phyloP scores from a whole-genome alignment of 371 early-diverging fungal species.

The Syncephalastrum racemosum region DNA sequence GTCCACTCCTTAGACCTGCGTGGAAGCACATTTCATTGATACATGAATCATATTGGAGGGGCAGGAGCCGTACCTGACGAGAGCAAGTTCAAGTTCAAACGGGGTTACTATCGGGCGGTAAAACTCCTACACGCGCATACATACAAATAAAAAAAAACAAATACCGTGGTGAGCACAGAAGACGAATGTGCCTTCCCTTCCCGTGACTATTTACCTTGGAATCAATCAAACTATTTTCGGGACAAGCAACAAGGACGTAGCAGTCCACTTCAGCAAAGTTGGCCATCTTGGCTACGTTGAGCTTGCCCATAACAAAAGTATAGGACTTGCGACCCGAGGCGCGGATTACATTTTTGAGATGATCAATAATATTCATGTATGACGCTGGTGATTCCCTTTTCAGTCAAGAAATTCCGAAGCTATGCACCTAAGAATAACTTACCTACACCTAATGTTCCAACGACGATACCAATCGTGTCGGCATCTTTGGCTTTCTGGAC shows the following conservation, averaged over 20 bases:
- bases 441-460: constrained; percentile 95
- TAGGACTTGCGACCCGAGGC: constrained; percentile 82
- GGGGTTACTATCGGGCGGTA: constrained; percentile 92
- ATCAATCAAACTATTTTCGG: constrained; percentile 92
- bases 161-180: not conserved
- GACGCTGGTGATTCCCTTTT: constrained; percentile 54
- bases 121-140: constrained; percentile 62
- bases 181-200: not conserved
- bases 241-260: constrained; percentile 91
- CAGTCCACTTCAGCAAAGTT: constrained; percentile 94
- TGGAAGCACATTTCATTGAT: constrained; percentile 16
- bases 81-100: constrained; percentile 84
- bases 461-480: constrained; percentile 90
- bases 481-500: constrained; percentile 94
- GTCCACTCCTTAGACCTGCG: constrained; percentile 68
- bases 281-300: constrained; percentile 93
- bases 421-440: constrained; percentile 25
- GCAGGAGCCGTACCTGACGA: constrained; percentile 41
- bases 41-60: constrained; percentile 18
- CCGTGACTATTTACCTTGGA: constrained; percentile 54
- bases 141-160: constrained; percentile 1
- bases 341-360: constrained; percentile 75
- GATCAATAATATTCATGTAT: constrained; percentile 78
- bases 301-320: constrained; percentile 91
- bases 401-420: constrained; percentile 3